These are phyloP conservation scores for Geotrichum phurueaensis DNA, from an alignment of 1,139 yeast species.

Conservation along the genomic window DNA sequence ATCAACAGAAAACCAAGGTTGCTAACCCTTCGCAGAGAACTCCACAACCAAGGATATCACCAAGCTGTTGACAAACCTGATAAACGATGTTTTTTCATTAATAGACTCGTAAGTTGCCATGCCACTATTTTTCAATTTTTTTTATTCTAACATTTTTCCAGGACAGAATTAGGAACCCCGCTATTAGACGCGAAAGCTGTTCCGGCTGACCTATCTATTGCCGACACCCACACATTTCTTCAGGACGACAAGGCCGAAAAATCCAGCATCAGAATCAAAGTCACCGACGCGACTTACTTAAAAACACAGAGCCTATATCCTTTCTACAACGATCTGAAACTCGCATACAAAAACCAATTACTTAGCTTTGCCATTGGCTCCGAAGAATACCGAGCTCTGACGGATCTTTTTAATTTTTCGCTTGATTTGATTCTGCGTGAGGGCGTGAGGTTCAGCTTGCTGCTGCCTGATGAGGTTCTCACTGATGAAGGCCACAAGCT, in stretches of 20 bases:
- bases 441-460: slow-evolving; percentile 44
- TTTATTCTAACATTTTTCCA: slow-evolving; percentile 4
- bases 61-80: slow-evolving; percentile 4
- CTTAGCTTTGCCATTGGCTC: slow-evolving; percentile 50
- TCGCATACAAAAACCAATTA: slow-evolving; percentile 51
- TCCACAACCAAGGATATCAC: slow-evolving; percentile 4
- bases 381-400: slow-evolving; percentile 51
- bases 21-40: not conserved
- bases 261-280: slow-evolving; percentile 13
- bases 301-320: slow-evolving; percentile 17
- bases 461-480: slow-evolving; percentile 27
- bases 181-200: slow-evolving; percentile 13
- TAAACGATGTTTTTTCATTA: slow-evolving; percentile 12
- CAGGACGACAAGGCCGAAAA: slow-evolving; percentile 8
- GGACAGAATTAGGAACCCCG: slow-evolving; percentile 11
- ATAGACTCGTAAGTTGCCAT: slow-evolving; percentile 13
- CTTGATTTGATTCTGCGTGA: slow-evolving; percentile 72
- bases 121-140: not conserved
- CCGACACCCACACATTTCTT: slow-evolving; percentile 7
- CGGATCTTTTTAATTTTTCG: slow-evolving; percentile 63
- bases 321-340: slow-evolving; percentile 67
- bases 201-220: slow-evolving; percentile 15
- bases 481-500: slow-evolving; percentile 10
- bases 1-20: not conserved
- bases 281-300: slow-evolving; percentile 10